Evolutionary conservation across 805 yeast species (phyloP), one percentile per base, ranked within the genome.

Genomic region (Groenewaldozyma tartarivorans): DNA sequence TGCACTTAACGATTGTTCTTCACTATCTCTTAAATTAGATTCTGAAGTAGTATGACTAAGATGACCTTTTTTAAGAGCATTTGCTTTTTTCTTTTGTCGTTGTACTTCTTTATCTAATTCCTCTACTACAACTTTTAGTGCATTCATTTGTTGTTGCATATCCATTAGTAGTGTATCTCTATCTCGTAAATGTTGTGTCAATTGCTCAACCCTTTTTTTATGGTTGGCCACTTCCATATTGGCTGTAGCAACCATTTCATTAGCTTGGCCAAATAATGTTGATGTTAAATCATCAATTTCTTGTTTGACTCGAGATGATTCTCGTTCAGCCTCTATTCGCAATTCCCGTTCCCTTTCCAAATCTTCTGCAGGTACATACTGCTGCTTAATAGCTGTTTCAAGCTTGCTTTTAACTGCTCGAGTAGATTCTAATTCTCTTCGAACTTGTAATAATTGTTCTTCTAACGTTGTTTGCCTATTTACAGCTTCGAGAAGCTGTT

Each of bases 201-300:
- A 64, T 54, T 75, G 77, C 63, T 72, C 81, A 64, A 83, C 80
- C n/a, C 77, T 75, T 38, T 73, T 60, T 30, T 52, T 52, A 38
- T 54, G 42, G 50, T 78, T 76, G 42, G 62, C 62, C 11, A 62
- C 55, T 34, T 79, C 81, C 40, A 75, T 68, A 45, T 83, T 74
- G 0, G 94, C 95, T 46, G 78, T 75, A 38, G 81, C 75, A 5
- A 86, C 96, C 85, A 84, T 82, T 36, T 71, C 70, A 56, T 84
- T 84, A 20, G 95, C 96, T 56, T 85, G 90, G 46, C 75, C 79
- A 56, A 86, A 86, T 37, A 86, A 63, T 2, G 85, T 75, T 1
- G 79, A 86, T 1, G 87, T 74, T 37, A 86, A 61, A 35, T 85
- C 95, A 54, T 81, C 90, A 35, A 83, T 83, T 56, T 86, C 95